Base-by-base conservation (phyloP, 2,329 filamentous ascomycete species). In the Massarina eburnea region DNA sequence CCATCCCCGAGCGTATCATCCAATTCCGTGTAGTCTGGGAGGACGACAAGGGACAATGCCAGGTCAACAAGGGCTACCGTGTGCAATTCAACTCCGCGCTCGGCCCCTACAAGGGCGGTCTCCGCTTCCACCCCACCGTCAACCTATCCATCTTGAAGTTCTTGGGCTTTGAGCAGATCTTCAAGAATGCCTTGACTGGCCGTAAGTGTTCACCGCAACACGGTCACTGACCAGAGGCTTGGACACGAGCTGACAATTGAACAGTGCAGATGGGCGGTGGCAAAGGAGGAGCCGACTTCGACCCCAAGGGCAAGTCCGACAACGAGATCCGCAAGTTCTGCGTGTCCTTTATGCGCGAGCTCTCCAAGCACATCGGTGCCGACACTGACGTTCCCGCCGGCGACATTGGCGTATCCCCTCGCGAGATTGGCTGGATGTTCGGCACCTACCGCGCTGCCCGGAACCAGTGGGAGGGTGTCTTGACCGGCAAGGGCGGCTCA, bases 11-110 rank as follows among this genome's bases (percentile, higher is more conserved):
- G 83, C 91, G 94, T 58, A 75, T 96, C 68, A 88, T 97, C 72
- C 91, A 97, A 77, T 99, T 99, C 86, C 87, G 94, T 61, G 91
- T 99, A 46, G 84, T 89, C 69, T 97, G 94, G 94, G 91, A 96
- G 75, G 85, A 96, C 73, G 94, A 97, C 81, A 85, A 89, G 73
- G 88, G 88, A 75, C 70, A 89, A 70, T 80, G 91, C 64, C 88
- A 95, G 76, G 86, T 96, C 76, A 96, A 96, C 84, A 86, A 89
- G 57, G 94, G 91, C 59, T 96, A 88, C 81, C 88, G 94, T 64
- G 92, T 99, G 39, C 94, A 97, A 77, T 97, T 95, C 85, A 99
- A 97, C 85, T 95, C 89, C 38, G 91, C 92, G 36, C 85, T 97
- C 18, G 94, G 94, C 46, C 94, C 94, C 42, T 97, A 96, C 86